Evolutionary conservation across 2,329 filamentous ascomycete species (phyloP), one percentile per base, ranked within the genome.

Genomic region (Ophiocordyceps robertsii): DNA sequence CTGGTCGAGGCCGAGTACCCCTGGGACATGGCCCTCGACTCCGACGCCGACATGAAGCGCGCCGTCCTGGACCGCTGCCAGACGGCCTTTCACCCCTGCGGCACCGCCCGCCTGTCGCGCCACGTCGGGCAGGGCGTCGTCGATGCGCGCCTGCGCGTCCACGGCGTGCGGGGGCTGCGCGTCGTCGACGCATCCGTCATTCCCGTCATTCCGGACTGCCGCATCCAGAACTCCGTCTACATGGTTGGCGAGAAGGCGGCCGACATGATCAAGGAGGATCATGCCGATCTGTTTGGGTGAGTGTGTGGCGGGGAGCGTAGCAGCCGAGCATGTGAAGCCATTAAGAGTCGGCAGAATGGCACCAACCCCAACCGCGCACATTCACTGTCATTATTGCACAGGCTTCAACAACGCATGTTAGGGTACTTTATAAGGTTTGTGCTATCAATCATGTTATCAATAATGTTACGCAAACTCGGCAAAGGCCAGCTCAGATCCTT

Each of bases 171-270:
- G 42, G 68, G 65, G 19, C 62, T 78, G 3, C 65, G 73, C 9
- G 64, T 78, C 11, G 67, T 70, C 30, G 74, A 79, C 52, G 73
- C 73, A 0, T 74, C 69, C 0, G 56, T 75, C 19, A 69, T 77
- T 12, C 74, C 74, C 0, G 63, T 76, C 54, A 74, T 66, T 55
- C 73, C 53, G 45, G 74, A 65, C 64, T 73, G 60, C n/a, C 67
- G 73, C 1, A 77, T 77, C 39, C 74, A 79, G 53, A 77, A 75
- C 44, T 66, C 70, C 2, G 73, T 79, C 2, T 80, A 80, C 49
- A 74, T 73, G 68, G 53, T 77, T 44, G 75, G 62, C 5, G 75
- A 80, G 53, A 79, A 72, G 60, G 62, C 21, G 11, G 40, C 40
- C 4, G 40, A 41, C 8, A 35, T 41, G 33, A 37, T 41, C 2